A percentile compares a stretch with the other conserved stretches of the same genome.
Evolutionary conservation across 805 yeast genomes (phyloP).

Genomic region (Spencermartinsiella europaea): DNA sequence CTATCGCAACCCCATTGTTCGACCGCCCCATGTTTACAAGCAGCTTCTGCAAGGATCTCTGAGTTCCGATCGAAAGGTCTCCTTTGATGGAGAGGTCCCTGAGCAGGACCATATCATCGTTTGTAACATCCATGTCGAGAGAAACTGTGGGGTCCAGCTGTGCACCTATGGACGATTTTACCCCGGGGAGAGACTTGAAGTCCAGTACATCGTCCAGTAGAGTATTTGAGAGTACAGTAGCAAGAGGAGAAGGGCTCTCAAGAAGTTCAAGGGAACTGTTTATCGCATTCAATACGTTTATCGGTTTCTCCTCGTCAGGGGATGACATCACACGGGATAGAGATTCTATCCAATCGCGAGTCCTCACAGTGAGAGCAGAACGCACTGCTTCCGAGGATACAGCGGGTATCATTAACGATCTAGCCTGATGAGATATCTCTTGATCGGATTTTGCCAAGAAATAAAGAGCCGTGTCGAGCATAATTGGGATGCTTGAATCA

Average conservation of each 20-base stretch:
- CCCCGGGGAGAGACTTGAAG: not conserved
- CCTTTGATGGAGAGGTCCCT: not conserved
- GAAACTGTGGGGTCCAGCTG: not conserved
- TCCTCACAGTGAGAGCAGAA: conserved; percentile 11
- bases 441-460: conserved; percentile 11
- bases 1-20: not conserved
- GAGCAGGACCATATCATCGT: not conserved
- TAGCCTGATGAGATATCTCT: conserved; percentile 2
- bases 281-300: conserved; percentile 14
- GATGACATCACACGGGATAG: conserved; percentile 22
- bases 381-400: conserved; percentile 13
- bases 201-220: conserved; percentile 1
- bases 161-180: not conserved
- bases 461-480: conserved; percentile 34
- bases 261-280: conserved; percentile 8
- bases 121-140: not conserved
- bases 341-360: conserved; percentile 28
- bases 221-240: not conserved
- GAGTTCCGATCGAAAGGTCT: not conserved
- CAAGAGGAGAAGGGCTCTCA: not conserved
- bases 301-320: conserved; percentile 24
- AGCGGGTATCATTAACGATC: conserved; percentile 1
- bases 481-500: conserved; percentile 32
- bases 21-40: not conserved
- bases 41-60: not conserved